Evolutionary conservation across 257 asterid species (phyloP).

Genomic region (Solanum phureja): DNA sequence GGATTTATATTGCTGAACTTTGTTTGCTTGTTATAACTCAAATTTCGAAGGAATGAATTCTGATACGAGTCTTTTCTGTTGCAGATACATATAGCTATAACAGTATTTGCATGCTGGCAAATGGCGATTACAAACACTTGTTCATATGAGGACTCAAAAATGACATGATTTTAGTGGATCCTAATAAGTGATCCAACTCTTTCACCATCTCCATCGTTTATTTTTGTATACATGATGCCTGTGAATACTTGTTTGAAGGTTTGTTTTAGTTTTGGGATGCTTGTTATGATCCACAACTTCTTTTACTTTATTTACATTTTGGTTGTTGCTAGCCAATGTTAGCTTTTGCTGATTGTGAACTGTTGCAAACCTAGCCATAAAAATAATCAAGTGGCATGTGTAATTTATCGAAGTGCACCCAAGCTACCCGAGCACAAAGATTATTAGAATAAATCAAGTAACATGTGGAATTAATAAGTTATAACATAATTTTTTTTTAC

Average conservation of each 20-base stretch:
- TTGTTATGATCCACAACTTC: background rate
- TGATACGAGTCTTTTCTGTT: background rate
- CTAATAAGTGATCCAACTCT: background rate
- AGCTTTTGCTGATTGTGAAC: background rate
- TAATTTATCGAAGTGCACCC: background rate
- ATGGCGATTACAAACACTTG: conserved; percentile 66
- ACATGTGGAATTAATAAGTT: background rate
- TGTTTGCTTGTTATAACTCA: background rate
- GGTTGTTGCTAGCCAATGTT: background rate
- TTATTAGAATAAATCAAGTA: background rate
- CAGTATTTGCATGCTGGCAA: conserved; percentile 56
- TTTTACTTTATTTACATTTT: background rate
- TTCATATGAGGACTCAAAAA: conserved; percentile 27
- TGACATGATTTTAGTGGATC: background rate
- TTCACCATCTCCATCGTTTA: background rate
- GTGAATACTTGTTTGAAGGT: background rate
- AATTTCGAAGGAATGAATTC: background rate
- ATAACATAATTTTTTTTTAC: background rate
- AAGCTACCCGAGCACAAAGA: background rate
- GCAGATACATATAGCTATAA: conserved; percentile 58
- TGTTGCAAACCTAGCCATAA: background rate
- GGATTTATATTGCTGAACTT: background rate
- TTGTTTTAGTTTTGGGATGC: background rate
- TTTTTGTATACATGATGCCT: background rate
- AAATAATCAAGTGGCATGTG: background rate